Base-by-base conservation (phyloP, 345 rosid species). In the Populus alba region DNA sequence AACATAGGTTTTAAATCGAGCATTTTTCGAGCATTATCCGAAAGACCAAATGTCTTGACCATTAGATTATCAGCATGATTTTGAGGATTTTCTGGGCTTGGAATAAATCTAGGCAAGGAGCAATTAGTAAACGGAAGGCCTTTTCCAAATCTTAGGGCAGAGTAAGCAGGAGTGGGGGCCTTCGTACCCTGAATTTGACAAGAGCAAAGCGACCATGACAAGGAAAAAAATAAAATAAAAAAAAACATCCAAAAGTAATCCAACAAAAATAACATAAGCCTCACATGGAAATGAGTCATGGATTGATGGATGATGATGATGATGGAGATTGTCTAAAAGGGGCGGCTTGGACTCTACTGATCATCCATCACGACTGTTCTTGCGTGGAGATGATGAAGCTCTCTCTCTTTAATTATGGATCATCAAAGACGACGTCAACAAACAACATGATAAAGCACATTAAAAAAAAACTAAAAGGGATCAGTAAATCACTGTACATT, bases 231-330 rank as follows among this genome's bases (percentile, higher is more conserved):
- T 31, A 4, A 68, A 43, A n/a, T 61, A 61, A 35, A 47, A 35
- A 51, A 39, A 61, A 59, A 77, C 74, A 72, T 75, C 72, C 73
- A 75, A 69, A 75, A 70, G 43, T 3, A 73, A 81, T 62, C 49
- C 16, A 78, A 71, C 49, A 37, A 77, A 35, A 53, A 62, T 3
- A 31, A 17, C 41, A 66, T 17, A 1, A 41, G 72, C 41, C 69
- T 66, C 80, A 78, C 85, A 80, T 78, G 87, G 85, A 73, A 59
- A 85, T 78, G 90, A 85, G 81, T 85, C 85, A 81, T 66, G 70
- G 22, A 74, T 74, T 85, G 84, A 81, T 66, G 70, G 22, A 74
- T 74, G 81, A 81, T 66, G 85, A 77, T 71, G 85, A 76, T 27
- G 80, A 75, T 12, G 74, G 69, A 62, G 29, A 35, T 66, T 75